phyloP scores from a whole-genome alignment of 192 early-diverging fungal species.

The Diversispora eburnea region DNA sequence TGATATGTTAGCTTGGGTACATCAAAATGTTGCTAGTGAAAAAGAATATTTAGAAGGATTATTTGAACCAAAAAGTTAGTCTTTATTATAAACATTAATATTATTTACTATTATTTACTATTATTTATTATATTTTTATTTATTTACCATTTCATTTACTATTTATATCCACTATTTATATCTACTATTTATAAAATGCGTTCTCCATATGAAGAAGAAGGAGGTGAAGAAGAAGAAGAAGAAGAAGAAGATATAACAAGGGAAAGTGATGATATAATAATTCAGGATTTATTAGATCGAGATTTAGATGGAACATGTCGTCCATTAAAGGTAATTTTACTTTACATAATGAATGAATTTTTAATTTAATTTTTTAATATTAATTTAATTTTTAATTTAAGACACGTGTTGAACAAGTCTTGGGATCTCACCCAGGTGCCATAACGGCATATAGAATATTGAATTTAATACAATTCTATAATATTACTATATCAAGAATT shows the following conservation, averaged over 20 bases:
- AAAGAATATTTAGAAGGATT: slow-evolving; percentile 82
- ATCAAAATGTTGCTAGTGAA: slow-evolving; percentile 86
- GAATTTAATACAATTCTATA: slow-evolving; percentile 77
- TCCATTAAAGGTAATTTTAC: slow-evolving; percentile 60
- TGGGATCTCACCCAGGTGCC: slow-evolving; percentile 60
- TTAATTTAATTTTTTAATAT: neutral
- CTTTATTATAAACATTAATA: neutral
- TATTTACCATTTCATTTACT: neutral
- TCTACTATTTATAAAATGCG: no score
- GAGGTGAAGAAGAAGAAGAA: slow-evolving; percentile 32
- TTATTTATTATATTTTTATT: neutral
- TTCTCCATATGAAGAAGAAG: neutral
- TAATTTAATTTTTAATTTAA: slow-evolving; percentile 27
- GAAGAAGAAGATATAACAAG: slow-evolving; percentile 29
- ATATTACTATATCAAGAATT: slow-evolving; percentile 57
- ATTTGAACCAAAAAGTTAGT: slow-evolving; percentile 43
- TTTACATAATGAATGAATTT: neutral
- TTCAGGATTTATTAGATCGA: slow-evolving; percentile 58
- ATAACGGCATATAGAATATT: slow-evolving; percentile 65
- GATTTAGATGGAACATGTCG: slow-evolving; percentile 69
- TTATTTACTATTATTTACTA: neutral
- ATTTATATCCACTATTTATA: no score
- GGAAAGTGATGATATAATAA: slow-evolving; percentile 43
- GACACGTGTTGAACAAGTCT: slow-evolving; percentile 75
- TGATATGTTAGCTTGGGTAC: slow-evolving; percentile 96